Evolutionary conservation across 2,329 filamentous ascomycete genomes (phyloP), one percentile per base, ranked within the genome.

Genomic region (Neonectria punicea): DNA sequence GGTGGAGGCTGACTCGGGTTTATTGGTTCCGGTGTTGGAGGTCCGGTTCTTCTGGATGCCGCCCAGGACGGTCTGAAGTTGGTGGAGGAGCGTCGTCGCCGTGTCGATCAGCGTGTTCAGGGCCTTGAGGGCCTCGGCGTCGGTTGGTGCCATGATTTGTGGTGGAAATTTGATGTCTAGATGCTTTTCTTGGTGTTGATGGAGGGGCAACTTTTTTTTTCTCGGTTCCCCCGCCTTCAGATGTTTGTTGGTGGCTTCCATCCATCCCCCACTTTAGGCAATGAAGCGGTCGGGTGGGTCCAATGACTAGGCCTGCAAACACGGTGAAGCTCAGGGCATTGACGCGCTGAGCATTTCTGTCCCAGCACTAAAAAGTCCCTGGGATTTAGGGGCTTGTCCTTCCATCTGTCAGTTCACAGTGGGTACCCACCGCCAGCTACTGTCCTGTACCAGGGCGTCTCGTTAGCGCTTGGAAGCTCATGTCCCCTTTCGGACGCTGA

Each of bases 31-130:
- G 4, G 28, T 5, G 13, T 49, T 10, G 7, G 57, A 25, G 8
- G 50, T 39, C 36, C 16, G 13, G 13, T 39, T 39, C 59, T 65
- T 64, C 44, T 82, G 80, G 66, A 84, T 79, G 4, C 77, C 76
- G 25, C 78, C 74, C 3, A 86, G 75, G 30, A 80, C 77, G 1
- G 77, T 71, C 69, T 85, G 82, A 25, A 86, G 77, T 59, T 82
- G 79, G 11, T 78, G 73, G 36, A 85, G 76, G 10, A 86, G 78
- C 0, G 71, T 56, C 18, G 77, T 69, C 0, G 83, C 76, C 0
- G 77, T 80, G 6, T 79, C 70, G 2, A 84, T 71, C 14, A 84
- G 72, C 1, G 75, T 47, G 47, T 80, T 79, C 49, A 86, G 79
- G 22, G 76, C 69, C 41, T 80, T 75, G 10, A 82, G 74, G 3